Base-by-base conservation (phyloP, 805 yeast species). In the Lachancea waltii region DNA sequence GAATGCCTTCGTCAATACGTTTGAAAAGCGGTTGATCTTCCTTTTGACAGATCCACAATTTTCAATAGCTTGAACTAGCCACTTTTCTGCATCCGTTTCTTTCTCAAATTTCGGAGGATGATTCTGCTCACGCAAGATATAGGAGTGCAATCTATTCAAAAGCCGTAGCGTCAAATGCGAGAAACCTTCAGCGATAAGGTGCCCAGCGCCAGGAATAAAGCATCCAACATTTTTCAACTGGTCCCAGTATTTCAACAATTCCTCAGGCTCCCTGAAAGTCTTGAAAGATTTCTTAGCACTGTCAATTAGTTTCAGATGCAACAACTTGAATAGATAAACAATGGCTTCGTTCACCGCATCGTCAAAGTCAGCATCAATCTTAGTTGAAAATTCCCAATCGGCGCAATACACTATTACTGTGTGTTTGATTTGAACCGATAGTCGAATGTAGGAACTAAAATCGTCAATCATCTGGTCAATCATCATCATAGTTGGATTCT, bases 381-480 rank as follows among this genome's bases (percentile, higher is more conserved):
- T 69, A 40, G 79, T 77, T 2, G 77, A 70, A 19, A 84, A 69
- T 3, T 79, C 72, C 95, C 95, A 87, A 6, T 74, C 73, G 3
- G 60, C 56, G 47, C 76, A 69, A 49, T 77, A 81, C 33, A 74
- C 79, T 19, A 70, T 62, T 33, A 81, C 72, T 0, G 85, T 77
- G 41, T 74, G 75, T 54, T 86, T 80, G 35, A 87, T 75, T 46
- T 77, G 82, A 13, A 85, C 69, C 0, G 95, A 89, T 23, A 87
- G 65, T 33, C 75, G 72, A 40, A 90, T 74, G 55, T 85, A 86
- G 2, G 79, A 72, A 48, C 79, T 79, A 56, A 90, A 82, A 56
- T 86, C 95, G 32, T 77, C 87, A 44, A 90, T 74, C 73, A 86
- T 81, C 62, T 90, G 96, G 60, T 92, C 98, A 49, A 92, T 85